These are phyloP conservation scores for Citropsis articulata DNA, from an alignment of 345 rosid species.

Conservation along the genomic window DNA sequence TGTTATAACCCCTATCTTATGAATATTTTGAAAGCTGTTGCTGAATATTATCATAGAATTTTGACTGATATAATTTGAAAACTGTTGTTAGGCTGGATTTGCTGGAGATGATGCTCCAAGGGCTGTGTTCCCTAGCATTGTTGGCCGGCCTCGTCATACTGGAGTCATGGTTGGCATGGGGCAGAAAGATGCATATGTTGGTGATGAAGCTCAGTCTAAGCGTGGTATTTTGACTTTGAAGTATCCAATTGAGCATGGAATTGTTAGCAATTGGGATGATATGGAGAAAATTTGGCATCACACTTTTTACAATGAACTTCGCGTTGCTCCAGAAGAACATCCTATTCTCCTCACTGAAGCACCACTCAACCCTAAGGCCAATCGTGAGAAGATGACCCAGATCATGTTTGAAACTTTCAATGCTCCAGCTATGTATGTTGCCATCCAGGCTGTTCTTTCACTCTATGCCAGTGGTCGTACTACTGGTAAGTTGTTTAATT, in stretches of 20 bases:
- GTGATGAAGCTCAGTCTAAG: slow-evolving; percentile 78
- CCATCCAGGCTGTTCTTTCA: slow-evolving; percentile 74
- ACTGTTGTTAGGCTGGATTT: slow-evolving; percentile 53
- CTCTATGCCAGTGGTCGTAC: slow-evolving; percentile 60
- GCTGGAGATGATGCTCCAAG: slow-evolving; percentile 74
- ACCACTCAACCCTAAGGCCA: slow-evolving; percentile 75
- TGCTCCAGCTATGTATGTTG: slow-evolving; percentile 77
- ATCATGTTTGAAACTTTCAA: slow-evolving; percentile 76
- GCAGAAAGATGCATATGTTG: slow-evolving; percentile 70
- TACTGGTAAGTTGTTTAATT: slow-evolving; percentile 36
- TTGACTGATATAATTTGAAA: neutral
- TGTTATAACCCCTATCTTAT: neutral
- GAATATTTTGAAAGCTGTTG: neutral
- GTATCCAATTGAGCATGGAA: slow-evolving; percentile 79
- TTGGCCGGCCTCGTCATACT: slow-evolving; percentile 66
- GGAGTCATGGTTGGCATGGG: slow-evolving; percentile 84
- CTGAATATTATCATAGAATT: neutral
- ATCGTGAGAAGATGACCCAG: slow-evolving; percentile 81
- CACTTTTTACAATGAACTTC: slow-evolving; percentile 76
- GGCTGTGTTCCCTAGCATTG: slow-evolving; percentile 71
- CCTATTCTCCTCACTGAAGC: slow-evolving; percentile 81
- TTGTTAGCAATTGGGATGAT: slow-evolving; percentile 83
- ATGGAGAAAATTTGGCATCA: slow-evolving; percentile 66
- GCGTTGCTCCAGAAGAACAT: slow-evolving; percentile 80
- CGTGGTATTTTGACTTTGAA: slow-evolving; percentile 73